Base-by-base conservation (phyloP, 345 rosid species). In the Camelina laxa region DNA sequence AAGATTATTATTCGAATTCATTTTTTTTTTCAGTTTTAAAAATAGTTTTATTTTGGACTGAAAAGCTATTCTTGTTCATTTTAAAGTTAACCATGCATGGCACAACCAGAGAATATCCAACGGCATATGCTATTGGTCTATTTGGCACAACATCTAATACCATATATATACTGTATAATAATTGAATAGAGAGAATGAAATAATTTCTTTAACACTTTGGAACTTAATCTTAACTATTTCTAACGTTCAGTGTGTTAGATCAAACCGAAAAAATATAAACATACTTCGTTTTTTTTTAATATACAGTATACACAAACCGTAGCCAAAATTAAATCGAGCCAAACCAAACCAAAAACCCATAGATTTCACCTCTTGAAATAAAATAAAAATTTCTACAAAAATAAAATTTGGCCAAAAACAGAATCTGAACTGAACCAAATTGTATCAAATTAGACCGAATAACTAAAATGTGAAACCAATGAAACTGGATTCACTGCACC, bases 91-190 rank as follows among this genome's bases (percentile, higher is more conserved):
- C 30, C 30, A 27, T 27, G 30, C 68, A 30, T 48, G 42, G 72
- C 80, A 71, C 60, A 71, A 47, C 19, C 50, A 51, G 64, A 49
- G 83, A 49, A 85, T 85, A 87, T 86, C 87, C 84, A 81, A 60
- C 44, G 44, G 91, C 86, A 82, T 89, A 89, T 87, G 81, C 92
- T 68, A 59, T 59, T 21, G 58, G 60, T 75, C 54, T 22, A 22
- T 16, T 35, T 49, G 17, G 50, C 45, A 24, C 7, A 14, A 56
- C 20, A 27, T 36, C 33, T n/a, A 27, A 8, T 14, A 27, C 17
- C 1, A 24, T 55, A 6, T 55, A 3, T 27, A 27, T 27, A 27
- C 30, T 27, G 30, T 27, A 27, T 7, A 7, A 16, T 27, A 7
- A 56, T 30, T 56, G 19, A 15, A 27, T 56, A n/a, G 8, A 9